Base-by-base conservation (phyloP, 108 stramenopile species). In the Epithemia pelagica region DNA sequence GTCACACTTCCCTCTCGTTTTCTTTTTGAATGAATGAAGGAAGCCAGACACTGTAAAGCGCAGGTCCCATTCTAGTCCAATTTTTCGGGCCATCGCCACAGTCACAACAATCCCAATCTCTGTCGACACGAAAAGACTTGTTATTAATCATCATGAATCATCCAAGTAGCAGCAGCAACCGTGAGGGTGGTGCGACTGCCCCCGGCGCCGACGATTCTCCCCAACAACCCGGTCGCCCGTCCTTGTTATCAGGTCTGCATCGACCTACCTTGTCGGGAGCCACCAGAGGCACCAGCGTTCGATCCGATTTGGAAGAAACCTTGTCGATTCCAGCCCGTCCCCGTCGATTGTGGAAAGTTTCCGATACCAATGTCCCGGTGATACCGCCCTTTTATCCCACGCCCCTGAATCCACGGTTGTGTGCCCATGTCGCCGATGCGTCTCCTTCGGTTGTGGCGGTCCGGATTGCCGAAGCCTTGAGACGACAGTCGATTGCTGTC, bases 381-480 rank as follows among this genome's bases (percentile, higher is more conserved):
- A 62, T 84, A n/a, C 82, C 82, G 25, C 32, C 63, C 21, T 62
- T 71, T 32, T 79, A 80, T 58, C 78, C 78, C 54, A 46, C 15
- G 15, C 75, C 78, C 0, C 52, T 79, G 2, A 54, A 72, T 67
- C 82, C 76, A 0, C 32, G 65, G n/a, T 67, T 62, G 32, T 74
- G 72, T 10, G 56, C 54, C 37, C 63, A 54, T 54, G 71, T 80
- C 0, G 51, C 53, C 1, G 76, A 80, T 77, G 70, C 79, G 0
- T 51, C 83, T 28, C 78, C 83, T 8, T 85, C 83, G 0, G 74
- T 79, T 0, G 78, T 85, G 2, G 80, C 79, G 5, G 62, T 72
- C 2, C 77, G 83, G 15, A 85, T 85, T 28, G 31, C 75, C 20
- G 73, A 81, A 61, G 81, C 78, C 37, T 66, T 85, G 30, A 62